Base-by-base conservation (phyloP, 2,329 filamentous ascomycete genomes). In the Arthrobotrys megalospora region DNA sequence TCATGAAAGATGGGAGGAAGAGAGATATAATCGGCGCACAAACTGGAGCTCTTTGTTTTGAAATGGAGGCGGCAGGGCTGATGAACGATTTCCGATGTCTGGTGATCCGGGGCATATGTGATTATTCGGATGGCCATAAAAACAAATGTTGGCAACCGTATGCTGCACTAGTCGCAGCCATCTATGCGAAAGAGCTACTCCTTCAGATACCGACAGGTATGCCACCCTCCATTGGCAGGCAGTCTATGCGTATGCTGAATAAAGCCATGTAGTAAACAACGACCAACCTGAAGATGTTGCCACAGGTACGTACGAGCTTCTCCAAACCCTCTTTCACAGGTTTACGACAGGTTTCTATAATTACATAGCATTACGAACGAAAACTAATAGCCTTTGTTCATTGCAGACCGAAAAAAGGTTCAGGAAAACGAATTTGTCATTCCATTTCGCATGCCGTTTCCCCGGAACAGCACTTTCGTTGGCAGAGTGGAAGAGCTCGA, bases 61-160 rank as follows among this genome's bases (percentile, higher is more conserved):
- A 63, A n/a, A 63, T 63, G 58, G 58, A 63, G 14, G 50, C 24
- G 16, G 60, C 60, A 34, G 60, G 60, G 1, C 4, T 62, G n/a
- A 41, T 62, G 36, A 43, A 62, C 16, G 55, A 62, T 38, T 62
- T 62, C 55, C 55, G 34, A n/a, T 62, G 55, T n/a, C 34, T 66
- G 7, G 45, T 66, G 6, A 24, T 66, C n/a, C 43, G 45, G 2
- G 62, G 62, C n/a, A 52, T 66, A 21, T 66, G 24, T 28, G 45
- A 66, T 21, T 66, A 66, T n/a, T 50, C 43, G 14, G 62, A 66
- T 21, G 45, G 43, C 1, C 62, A 66, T 24, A 66, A 66, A 21
- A 52, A 52, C 21, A 52, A 52, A 24, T 12, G 11, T 6, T 66
- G 62, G 62, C 43, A 66, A 41, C 43, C 43, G 4, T 52, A 36